A percentile compares a stretch with the other conserved stretches of the same genome.
phyloP scores from a whole-genome alignment of 345 rosid genomes.

The Litchi chinensis region DNA sequence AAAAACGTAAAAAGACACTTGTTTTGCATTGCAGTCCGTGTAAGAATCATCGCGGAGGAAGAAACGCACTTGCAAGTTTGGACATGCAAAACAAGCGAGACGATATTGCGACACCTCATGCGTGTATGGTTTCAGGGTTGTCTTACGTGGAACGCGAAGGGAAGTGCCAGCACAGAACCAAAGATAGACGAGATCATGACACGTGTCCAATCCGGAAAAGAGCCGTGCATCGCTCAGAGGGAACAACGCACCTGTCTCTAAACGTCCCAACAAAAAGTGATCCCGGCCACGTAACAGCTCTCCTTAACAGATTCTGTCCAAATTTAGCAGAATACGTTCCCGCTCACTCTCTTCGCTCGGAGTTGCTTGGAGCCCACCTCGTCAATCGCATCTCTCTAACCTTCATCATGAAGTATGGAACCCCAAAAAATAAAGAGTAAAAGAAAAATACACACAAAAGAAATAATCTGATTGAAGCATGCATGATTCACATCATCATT shows the following conservation, averaged over 20 bases:
- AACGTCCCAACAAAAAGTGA: conserved; percentile 51
- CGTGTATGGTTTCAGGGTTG: neutral
- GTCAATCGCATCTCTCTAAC: neutral
- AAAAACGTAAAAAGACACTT: neutral
- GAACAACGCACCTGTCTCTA: conserved; percentile 48
- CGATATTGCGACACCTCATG: conserved; percentile 11
- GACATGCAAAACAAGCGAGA: neutral
- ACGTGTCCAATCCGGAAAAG: conserved; percentile 39
- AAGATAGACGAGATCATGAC: neutral
- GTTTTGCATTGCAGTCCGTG: neutral
- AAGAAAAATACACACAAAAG: neutral
- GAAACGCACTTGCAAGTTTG: no score
- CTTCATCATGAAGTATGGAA: neutral
- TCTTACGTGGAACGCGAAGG: conserved; percentile 20
- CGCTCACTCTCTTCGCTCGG: conserved; percentile 18
- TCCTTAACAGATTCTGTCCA: conserved; percentile 45
- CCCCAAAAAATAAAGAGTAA: neutral
- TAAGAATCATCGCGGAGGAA: no score
- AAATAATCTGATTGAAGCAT: no score
- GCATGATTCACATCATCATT: no score
- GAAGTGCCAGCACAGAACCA: conserved; percentile 1
- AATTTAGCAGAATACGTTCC: conserved; percentile 31
- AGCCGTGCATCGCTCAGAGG: conserved; percentile 52
- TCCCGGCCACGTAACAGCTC: conserved; percentile 20
- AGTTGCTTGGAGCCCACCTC: neutral